Percentiles rank a stretch among this genome's conserved stretches.
Conservation (phyloP, 225 moss, liverwort and hornwort genomes). For the Takakia lepidozioides region DNA sequence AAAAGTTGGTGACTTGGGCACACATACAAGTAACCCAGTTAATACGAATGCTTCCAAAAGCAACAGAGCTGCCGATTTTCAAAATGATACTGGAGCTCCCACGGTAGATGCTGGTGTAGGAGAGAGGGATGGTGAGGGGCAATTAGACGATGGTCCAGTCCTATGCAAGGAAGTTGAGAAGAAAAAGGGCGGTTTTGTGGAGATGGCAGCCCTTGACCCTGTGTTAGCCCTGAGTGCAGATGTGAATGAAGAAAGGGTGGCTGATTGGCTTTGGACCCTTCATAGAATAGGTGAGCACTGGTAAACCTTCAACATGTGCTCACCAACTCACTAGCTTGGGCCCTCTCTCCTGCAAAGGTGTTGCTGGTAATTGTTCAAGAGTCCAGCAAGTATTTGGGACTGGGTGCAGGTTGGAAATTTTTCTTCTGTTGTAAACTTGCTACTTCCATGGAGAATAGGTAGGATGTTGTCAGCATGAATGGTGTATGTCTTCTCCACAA, state of each 20-base stretch:
- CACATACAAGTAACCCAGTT: too few species aligned
- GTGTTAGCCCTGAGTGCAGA: constrained; percentile 31
- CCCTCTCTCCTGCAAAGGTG: neutral
- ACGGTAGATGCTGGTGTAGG: constrained; percentile 14
- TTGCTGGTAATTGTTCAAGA: neutral
- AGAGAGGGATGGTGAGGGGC: constrained; percentile 19
- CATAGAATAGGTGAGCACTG: constrained; percentile 81
- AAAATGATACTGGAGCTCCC: neutral
- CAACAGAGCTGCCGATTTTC: too few species aligned
- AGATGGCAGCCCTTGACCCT: constrained; percentile 32
- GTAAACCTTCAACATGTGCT: too few species aligned
- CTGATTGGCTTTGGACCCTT: constrained; percentile 81
- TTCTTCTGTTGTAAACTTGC: neutral
- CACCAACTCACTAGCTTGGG: too few species aligned
- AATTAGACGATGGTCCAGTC: constrained; percentile 4
- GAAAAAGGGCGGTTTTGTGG: constrained; percentile 13
- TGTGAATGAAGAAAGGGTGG: constrained; percentile 40
- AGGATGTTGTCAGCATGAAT: too few species aligned
- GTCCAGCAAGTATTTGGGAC: neutral
- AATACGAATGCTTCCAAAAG: too few species aligned
- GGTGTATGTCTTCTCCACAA: too few species aligned
- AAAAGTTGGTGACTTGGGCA: too few species aligned
- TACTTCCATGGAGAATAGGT: too few species aligned
- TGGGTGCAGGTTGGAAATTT: neutral
- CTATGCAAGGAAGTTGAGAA: constrained; percentile 2